Evolutionary conservation across 345 rosid species (phyloP).

Genomic region (Brassica juncea): DNA sequence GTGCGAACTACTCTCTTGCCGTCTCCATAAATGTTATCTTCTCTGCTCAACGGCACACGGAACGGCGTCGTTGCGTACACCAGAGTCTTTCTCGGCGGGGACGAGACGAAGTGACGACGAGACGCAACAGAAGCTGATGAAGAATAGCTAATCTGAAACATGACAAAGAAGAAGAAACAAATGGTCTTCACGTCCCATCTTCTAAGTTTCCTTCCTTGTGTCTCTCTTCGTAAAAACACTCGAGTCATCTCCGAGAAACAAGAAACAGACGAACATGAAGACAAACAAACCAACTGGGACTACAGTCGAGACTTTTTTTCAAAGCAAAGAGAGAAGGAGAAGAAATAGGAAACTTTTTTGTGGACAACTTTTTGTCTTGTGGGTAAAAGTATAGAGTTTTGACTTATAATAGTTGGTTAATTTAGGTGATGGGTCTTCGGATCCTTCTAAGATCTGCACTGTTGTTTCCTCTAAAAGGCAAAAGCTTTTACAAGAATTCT

Average conservation of each 20-base stretch:
- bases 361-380: conserved; percentile 33
- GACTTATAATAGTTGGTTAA: conserved; percentile 13
- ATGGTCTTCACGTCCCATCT: conserved; percentile 17
- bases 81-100: conserved; percentile 50
- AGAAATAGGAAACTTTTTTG: background rate
- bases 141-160: conserved; percentile 21
- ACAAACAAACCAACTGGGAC: conserved; percentile 21
- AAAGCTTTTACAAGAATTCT: conserved; percentile 35
- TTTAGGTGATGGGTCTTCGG: conserved; percentile 31
- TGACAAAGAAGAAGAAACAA: conserved; percentile 25
- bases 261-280: conserved; percentile 37
- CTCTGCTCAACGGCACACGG: conserved; percentile 25
- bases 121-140: conserved; percentile 19
- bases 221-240: conserved; percentile 16
- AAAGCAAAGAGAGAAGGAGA: conserved; percentile 3
- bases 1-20: conserved; percentile 82
- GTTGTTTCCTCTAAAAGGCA: conserved; percentile 41
- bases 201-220: conserved; percentile 24
- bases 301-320: conserved; percentile 10
- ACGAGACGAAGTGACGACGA: conserved; percentile 27
- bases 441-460: conserved; percentile 35
- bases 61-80: conserved; percentile 30
- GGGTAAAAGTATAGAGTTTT: conserved; percentile 31
- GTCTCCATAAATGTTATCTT: conserved; percentile 54
- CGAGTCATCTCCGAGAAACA: conserved; percentile 33